Base-by-base conservation (phyloP, 345 rosid species). In the Durio zibethinus region DNA sequence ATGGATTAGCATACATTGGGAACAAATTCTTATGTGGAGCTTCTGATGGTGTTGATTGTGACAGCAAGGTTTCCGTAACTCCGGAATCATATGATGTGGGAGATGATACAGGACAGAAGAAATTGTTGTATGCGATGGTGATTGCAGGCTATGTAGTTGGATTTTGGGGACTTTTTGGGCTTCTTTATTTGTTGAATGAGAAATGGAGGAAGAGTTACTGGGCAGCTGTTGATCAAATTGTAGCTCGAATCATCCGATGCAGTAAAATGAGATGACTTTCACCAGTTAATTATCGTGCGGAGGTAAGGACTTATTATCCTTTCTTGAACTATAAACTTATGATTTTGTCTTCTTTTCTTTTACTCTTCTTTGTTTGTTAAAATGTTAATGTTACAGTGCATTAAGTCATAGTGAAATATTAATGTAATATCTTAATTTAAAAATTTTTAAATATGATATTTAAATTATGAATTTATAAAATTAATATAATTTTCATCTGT, bases 11-110 rank as follows among this genome's bases (percentile, higher is more conserved):
- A 21, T 79, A 72, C 29, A 3, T 52, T 23, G 78, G 82, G 16
- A 79, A 82, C 62, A 42, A 76, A 6, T 73, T 79, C 53, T 72
- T 79, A 20, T 82, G 82, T 60, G 76, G 80, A 62, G 77, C 56
- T 57, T 65, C 65, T 4, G 75, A 40, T 23, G 57, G 60, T n/a
- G 27, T 48, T 7, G 35, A 31, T 2, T 81, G 80, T 65, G 43
- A 70, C 43, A 20, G 27, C n/a, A 54, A 43, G 1, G 12, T 15
- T 36, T 11, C 48, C 40, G 31, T 72, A 11, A 18, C 8, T 20
- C 21, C 35, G 54, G 79, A 74, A 78, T 1, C 52, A 21, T 33
- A 0, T 48, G 59, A 62, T 16, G 21, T 0, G 23, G 77, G 42
- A 71, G 80, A 76, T 21, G 8, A 42, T 23, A 35, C 0, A 3